phyloP scores from a whole-genome alignment of 1,284 basidiomycete genomes.

The Cutaneotrichosporon spelunceum region DNA sequence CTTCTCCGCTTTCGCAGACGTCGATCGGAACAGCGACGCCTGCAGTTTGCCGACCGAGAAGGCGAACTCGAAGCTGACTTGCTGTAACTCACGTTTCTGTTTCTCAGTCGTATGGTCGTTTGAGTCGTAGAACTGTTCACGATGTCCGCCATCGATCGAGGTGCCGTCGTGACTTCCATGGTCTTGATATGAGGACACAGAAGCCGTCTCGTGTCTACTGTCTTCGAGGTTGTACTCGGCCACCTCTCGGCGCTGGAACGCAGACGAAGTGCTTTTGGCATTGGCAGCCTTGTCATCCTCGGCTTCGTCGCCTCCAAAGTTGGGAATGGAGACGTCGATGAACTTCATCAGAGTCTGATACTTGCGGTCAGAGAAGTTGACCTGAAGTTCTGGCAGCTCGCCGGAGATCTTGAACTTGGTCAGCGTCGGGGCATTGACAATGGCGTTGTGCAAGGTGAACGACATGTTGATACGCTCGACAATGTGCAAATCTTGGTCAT shows the following conservation, averaged over 20 bases:
- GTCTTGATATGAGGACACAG: slow-evolving; percentile 41
- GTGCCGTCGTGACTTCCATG: slow-evolving; percentile 44
- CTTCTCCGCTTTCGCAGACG: slow-evolving; percentile 38
- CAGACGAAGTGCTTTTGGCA: slow-evolving; percentile 22
- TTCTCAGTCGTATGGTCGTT: slow-evolving; percentile 60
- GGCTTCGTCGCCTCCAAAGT: slow-evolving; percentile 61
- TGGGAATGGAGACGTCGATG: slow-evolving; percentile 86
- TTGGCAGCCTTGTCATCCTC: slow-evolving; percentile 12
- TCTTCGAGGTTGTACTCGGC: slow-evolving; percentile 67
- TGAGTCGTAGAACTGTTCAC: slow-evolving; percentile 72
- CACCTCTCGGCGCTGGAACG: slow-evolving; percentile 56
- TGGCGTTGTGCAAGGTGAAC: slow-evolving; percentile 88
- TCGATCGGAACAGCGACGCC: slow-evolving; percentile 70
- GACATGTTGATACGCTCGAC: slow-evolving; percentile 91
- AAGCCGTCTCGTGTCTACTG: slow-evolving; percentile 38
- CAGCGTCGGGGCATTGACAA: slow-evolving; percentile 79
- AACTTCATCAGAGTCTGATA: slow-evolving; percentile 93
- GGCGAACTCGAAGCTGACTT: slow-evolving; percentile 81
- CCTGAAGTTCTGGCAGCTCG: slow-evolving; percentile 77
- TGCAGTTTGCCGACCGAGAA: slow-evolving; percentile 88
- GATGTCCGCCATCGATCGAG: slow-evolving; percentile 20
- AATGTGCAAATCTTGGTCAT: slow-evolving; percentile 68
- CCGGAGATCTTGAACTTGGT: slow-evolving; percentile 91
- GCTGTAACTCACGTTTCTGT: slow-evolving; percentile 60
- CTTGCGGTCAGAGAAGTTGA: slow-evolving; percentile 94